Evolutionary conservation across 768 basidiomycete species (phyloP).

Genomic region (Pleurotus citrinopileatus): DNA sequence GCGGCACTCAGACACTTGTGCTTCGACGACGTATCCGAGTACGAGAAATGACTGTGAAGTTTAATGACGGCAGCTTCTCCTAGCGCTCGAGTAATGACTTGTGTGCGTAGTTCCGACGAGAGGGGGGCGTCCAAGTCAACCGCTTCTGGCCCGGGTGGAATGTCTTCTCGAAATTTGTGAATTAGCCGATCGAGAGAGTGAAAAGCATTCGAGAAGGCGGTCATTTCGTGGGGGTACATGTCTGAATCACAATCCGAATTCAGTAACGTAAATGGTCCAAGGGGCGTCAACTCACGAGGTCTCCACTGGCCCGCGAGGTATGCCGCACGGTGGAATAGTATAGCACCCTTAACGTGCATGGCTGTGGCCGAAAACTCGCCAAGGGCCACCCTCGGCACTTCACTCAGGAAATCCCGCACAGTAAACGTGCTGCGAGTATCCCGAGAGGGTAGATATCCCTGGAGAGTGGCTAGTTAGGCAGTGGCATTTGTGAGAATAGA

Average conservation of each 20-base stretch:
- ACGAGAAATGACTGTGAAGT: conserved; percentile 47
- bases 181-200: conserved; percentile 44
- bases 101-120: conserved; percentile 20
- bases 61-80: conserved; percentile 49
- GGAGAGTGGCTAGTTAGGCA: conserved; percentile 15
- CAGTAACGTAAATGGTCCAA: background rate
- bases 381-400: conserved; percentile 25
- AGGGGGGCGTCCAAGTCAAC: background rate
- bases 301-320: conserved; percentile 49
- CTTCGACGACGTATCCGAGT: conserved; percentile 37
- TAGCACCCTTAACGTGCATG: conserved; percentile 50
- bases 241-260: conserved; percentile 20
- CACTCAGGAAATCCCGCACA: conserved; percentile 45
- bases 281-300: conserved; percentile 30
- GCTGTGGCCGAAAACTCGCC: conserved; percentile 37
- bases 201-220: conserved; percentile 41
- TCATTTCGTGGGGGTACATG: conserved; percentile 36
- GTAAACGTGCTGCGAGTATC: conserved; percentile 46
- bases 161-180: conserved; percentile 26
- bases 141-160: background rate
- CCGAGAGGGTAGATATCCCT: conserved; percentile 40
- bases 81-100: conserved; percentile 47
- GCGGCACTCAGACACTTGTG: conserved; percentile 44
- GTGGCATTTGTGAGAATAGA: conserved; percentile 2
- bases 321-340: conserved; percentile 57